These are phyloP conservation scores for Ulmus americana DNA, from an alignment of 331 rosid species.

Conservation along the genomic window DNA sequence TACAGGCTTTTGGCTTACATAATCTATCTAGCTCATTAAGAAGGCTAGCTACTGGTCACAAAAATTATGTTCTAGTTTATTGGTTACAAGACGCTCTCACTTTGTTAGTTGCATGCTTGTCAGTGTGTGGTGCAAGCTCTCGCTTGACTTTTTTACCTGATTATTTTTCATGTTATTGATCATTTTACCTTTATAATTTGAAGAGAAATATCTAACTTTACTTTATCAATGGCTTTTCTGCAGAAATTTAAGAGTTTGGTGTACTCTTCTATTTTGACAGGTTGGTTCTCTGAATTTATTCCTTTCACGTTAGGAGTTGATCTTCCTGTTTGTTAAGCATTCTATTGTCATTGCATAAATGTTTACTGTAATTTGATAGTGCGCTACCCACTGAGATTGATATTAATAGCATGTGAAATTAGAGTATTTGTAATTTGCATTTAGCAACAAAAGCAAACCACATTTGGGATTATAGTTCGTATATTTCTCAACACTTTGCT, in stretches of 20 bases:
- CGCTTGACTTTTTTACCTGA: conserved; percentile 1
- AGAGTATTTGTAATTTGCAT: not conserved
- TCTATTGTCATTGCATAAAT: too few relatives aligned
- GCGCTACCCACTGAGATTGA: not conserved
- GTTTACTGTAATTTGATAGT: not conserved
- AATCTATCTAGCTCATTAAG: not conserved
- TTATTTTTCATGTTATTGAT: conserved; percentile 7
- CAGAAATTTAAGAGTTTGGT: conserved; percentile 66
- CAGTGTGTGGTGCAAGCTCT: not conserved
- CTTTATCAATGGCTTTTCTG: conserved; percentile 24
- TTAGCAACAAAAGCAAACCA: not conserved
- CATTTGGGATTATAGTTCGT: not conserved
- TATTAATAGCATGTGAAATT: not conserved
- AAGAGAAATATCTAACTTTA: conserved; percentile 21
- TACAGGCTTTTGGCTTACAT: not conserved
- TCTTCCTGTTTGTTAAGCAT: too few relatives aligned
- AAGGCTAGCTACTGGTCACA: not conserved
- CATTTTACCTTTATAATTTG: not conserved
- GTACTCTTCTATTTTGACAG: conserved; percentile 60
- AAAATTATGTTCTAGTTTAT: not conserved
- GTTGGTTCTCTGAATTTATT: conserved; percentile 29
- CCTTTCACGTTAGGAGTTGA: not conserved
- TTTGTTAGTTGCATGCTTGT: not conserved
- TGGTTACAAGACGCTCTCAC: not conserved
- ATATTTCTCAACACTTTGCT: conserved; percentile 7